phyloP scores from a whole-genome alignment of 2,329 filamentous ascomycete species.

The Aspergillus neoniger region DNA sequence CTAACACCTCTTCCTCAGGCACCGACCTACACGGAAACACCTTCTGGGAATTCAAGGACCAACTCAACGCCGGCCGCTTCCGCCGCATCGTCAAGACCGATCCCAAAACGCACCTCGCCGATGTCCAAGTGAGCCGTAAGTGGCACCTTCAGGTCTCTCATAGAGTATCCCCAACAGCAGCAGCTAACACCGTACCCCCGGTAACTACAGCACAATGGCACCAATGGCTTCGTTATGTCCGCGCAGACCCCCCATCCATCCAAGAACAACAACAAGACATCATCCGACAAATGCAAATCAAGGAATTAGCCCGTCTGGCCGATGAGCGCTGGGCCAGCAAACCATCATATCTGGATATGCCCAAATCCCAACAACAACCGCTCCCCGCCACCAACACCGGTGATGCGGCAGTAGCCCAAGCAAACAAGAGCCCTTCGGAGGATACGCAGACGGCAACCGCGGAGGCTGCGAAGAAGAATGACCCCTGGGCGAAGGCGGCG shows the following conservation, averaged over 20 bases:
- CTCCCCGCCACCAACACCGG: constrained; percentile 47
- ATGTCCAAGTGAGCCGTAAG: constrained; percentile 62
- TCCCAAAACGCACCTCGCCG: constrained; percentile 56
- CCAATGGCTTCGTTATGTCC: constrained; percentile 67
- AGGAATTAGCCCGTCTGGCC: constrained; percentile 59
- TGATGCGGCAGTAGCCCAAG: constrained; percentile 37
- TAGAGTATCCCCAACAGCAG: background rate
- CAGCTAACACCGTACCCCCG: background rate
- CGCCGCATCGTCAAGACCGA: constrained; percentile 62
- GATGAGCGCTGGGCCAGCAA: constrained; percentile 64
- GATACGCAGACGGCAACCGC: background rate
- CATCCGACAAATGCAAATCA: constrained; percentile 59
- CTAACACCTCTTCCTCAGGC: constrained; percentile 43
- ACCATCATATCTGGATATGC: constrained; percentile 60
- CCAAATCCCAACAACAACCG: constrained; percentile 50
- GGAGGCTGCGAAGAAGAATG: constrained; percentile 20
- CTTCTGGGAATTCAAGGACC: constrained; percentile 67
- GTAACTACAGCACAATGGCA: constrained; percentile 61
- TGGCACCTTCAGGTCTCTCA: background rate
- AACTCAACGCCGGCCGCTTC: constrained; percentile 54
- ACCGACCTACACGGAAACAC: constrained; percentile 65
- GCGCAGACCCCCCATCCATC: constrained; percentile 57
- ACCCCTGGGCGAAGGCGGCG: constrained; percentile 63
- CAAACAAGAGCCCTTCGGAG: background rate
- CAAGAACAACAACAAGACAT: constrained; percentile 62